Base-by-base conservation (phyloP, 768 basidiomycete species). In the Cyclocybe cylindracea region DNA sequence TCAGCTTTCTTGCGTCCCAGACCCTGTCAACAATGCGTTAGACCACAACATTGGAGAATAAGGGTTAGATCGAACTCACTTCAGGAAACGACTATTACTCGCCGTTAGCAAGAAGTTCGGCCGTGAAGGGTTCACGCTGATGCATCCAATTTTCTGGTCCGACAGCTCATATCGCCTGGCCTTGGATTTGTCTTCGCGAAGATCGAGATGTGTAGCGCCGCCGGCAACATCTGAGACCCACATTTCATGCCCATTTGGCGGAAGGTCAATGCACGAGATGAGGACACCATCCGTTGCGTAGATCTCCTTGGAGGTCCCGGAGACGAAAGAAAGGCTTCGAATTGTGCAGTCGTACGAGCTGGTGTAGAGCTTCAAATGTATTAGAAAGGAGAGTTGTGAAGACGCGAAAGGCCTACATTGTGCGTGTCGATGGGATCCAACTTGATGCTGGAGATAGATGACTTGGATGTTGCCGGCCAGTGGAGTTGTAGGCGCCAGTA, bases 281-380 rank as follows among this genome's bases (percentile, higher is more conserved):
- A 92, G 73, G 10, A 66, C 64, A 29, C 63, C 56, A 37, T 85
- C 80, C 2, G 78, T 80, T 1, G 83, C 73, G 59, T 79, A 87
- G 13, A 94, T 66, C 65, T 94, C 89, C 19, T 72, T 74, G 2
- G 91, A 89, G 32, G 86, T 70, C 1, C 86, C 87, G 1, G 87
- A 82, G 13, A 80, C 81, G 54, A 94, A 89, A 2, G 87, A 89
- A 13, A 89, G 74, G 43, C 72, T 74, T 16, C 91, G 86, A 52
- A 94, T 69, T 2, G 86, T 91, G 61, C 84, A 85, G 61, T 94
- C 91, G 56, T 94, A 94, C 9, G 91, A 82, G 39, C 83, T 86
- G 9, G 90, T 93, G 61, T 85, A 92, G 10, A 93, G 69, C 91
- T 92, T 51, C 8, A 18, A 16, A 38, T 46, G 31, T 49, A 34